These are phyloP conservation scores for Gomphus sp. DNA, from an alignment of 1,284 basidiomycete genomes.

Conservation along the genomic window DNA sequence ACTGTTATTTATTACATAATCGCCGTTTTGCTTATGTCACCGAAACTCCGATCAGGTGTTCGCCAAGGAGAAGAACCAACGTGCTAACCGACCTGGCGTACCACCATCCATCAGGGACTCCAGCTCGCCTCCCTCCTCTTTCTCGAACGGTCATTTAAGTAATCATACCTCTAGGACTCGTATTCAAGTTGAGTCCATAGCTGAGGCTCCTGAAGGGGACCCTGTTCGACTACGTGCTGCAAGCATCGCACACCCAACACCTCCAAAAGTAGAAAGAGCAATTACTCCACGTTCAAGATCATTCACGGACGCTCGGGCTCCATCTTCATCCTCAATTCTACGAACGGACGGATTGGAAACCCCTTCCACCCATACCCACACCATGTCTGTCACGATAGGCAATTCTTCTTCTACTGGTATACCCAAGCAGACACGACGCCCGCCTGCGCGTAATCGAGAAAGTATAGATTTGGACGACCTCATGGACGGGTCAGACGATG, in stretches of 20 bases:
- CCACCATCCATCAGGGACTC: slow-evolving; percentile 13
- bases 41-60: slow-evolving; percentile 32
- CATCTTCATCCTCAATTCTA: slow-evolving; percentile 9
- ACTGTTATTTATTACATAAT: slow-evolving; percentile 19
- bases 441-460: slow-evolving; percentile 45
- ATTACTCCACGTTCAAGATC: slow-evolving; percentile 11
- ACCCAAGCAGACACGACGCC: slow-evolving; percentile 34
- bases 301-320: slow-evolving; percentile 10
- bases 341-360: slow-evolving; percentile 4
- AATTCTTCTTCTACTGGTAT: slow-evolving; percentile 7
- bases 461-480: slow-evolving; percentile 67
- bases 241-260: slow-evolving; percentile 17
- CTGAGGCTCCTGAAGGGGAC: slow-evolving; percentile 8
- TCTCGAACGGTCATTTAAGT: slow-evolving; percentile 15
- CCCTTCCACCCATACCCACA: slow-evolving; percentile 5
- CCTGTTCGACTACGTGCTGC: slow-evolving; percentile 17
- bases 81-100: slow-evolving; percentile 12
- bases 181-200: slow-evolving; percentile 8
- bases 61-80: slow-evolving; percentile 53
- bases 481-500: slow-evolving; percentile 58
- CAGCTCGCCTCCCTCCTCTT: slow-evolving; percentile 18
- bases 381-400: slow-evolving; percentile 8
- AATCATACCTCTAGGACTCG: slow-evolving; percentile 8
- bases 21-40: slow-evolving; percentile 8
- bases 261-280: slow-evolving; percentile 10